A percentile compares a stretch with the other conserved stretches of the same genome.
Evolutionary conservation across 257 asterid genomes (phyloP).

Genomic region (Ajuga chamaepitys): DNA sequence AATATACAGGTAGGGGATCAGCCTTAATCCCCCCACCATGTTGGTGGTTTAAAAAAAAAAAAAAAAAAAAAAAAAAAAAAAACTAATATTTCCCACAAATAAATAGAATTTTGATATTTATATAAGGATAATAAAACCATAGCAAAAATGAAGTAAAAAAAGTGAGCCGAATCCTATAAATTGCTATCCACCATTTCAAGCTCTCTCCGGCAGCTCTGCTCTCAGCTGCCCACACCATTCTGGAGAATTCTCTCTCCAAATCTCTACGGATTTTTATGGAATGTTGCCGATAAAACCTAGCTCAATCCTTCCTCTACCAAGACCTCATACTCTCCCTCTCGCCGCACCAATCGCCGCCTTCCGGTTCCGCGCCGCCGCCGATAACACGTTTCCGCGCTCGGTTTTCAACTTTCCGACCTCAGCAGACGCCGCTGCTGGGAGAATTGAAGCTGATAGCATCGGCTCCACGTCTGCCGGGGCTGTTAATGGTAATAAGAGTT

Average conservation of each 20-base stretch:
- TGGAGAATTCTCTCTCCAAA: neutral
- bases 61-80: no score
- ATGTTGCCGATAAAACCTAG: constrained; percentile 58
- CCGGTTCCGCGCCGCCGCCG: constrained; percentile 42
- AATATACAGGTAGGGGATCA: no score
- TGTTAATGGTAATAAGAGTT: constrained; percentile 14
- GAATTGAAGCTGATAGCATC: constrained; percentile 23
- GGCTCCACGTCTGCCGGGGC: constrained; percentile 11
- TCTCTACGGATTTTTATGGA: constrained; percentile 10
- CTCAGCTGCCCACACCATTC: neutral
- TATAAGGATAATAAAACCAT: neutral
- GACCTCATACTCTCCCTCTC: constrained; percentile 11
- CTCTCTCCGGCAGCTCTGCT: neutral
- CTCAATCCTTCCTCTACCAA: constrained; percentile 24
- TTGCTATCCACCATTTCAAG: neutral
- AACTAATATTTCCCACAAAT: no score
- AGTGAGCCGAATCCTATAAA: constrained; percentile 11
- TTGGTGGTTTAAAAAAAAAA: no score
- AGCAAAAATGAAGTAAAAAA: neutral
- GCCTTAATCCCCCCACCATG: no score
- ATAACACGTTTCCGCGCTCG: constrained; percentile 30
- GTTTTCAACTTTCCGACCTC: constrained; percentile 31
- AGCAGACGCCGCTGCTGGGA: constrained; percentile 25
- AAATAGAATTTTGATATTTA: no score
- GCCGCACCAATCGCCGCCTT: constrained; percentile 18